These are phyloP conservation scores for Neobulgaria alba DNA, from an alignment of 2,329 filamentous ascomycete species.

Conservation along the genomic window DNA sequence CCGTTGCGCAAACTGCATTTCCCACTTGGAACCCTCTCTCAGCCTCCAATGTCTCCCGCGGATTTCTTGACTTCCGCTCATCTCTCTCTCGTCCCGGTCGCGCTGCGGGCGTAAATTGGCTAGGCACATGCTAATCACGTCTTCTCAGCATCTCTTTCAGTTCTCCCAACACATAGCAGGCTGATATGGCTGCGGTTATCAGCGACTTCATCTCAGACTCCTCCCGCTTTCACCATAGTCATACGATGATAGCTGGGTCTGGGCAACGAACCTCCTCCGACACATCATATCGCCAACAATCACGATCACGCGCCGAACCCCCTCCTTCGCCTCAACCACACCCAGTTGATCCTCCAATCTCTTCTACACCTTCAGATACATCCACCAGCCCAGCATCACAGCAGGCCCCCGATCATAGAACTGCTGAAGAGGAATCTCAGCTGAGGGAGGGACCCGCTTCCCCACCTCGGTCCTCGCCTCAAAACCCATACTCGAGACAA, in stretches of 20 bases:
- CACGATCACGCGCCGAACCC: conserved; percentile 20
- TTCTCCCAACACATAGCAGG: conserved; percentile 17
- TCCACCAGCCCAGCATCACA: conserved; percentile 10
- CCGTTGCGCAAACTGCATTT: too few species aligned
- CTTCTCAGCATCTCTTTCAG: conserved; percentile 16
- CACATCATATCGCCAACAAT: conserved; percentile 25
- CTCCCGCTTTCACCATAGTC: conserved; percentile 48
- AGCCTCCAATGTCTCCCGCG: not conserved
- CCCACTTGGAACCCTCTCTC: conserved; percentile 1
- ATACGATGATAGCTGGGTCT: conserved; percentile 52
- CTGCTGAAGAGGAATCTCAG: conserved; percentile 3
- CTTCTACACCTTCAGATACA: conserved; percentile 20
- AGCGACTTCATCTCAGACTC: conserved; percentile 68
- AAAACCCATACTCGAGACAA: conserved; percentile 18
- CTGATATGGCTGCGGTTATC: conserved; percentile 53
- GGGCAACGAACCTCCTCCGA: conserved; percentile 39
- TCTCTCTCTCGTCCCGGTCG: conserved; percentile 1
- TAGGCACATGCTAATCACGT: conserved; percentile 16
- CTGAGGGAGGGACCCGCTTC: conserved; percentile 20
- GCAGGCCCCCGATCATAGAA: conserved; percentile 8
- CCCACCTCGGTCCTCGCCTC: conserved; percentile 25
- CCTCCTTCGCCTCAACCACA: conserved; percentile 24
- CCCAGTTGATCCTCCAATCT: conserved; percentile 10
- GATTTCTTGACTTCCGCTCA: not conserved
- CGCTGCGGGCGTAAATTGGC: not conserved